These are phyloP conservation scores for Colletotrichum sojae DNA, from an alignment of 2,329 filamentous ascomycete genomes.

Conservation along the genomic window DNA sequence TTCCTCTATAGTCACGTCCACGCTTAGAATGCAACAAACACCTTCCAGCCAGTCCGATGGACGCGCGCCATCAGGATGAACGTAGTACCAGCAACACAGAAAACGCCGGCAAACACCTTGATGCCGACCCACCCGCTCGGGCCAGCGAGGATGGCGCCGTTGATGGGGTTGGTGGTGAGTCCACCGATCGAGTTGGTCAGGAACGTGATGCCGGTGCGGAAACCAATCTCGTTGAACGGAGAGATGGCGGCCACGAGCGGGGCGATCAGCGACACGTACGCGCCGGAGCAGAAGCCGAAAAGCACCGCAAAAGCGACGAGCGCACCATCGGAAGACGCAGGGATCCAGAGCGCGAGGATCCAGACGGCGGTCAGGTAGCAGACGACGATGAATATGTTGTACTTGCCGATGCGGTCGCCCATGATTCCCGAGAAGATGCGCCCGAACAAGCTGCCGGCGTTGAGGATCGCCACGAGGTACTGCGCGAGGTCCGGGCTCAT, in stretches of 20 bases:
- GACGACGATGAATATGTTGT: slow-evolving; percentile 61
- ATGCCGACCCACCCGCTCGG: slow-evolving; percentile 50
- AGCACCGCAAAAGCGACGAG: slow-evolving; percentile 57
- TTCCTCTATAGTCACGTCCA: neutral
- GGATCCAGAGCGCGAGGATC: slow-evolving; percentile 60
- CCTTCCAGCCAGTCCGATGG: slow-evolving; percentile 45
- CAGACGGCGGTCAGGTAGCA: slow-evolving; percentile 56
- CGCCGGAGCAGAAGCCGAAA: slow-evolving; percentile 60
- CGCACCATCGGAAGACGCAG: slow-evolving; percentile 47
- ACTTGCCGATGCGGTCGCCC: slow-evolving; percentile 54
- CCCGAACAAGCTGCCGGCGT: slow-evolving; percentile 55
- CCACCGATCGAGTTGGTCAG: slow-evolving; percentile 69
- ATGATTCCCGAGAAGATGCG: slow-evolving; percentile 51
- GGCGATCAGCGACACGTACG: slow-evolving; percentile 56
- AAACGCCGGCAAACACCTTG: slow-evolving; percentile 54
- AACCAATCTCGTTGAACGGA: slow-evolving; percentile 67
- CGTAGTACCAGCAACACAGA: slow-evolving; percentile 49
- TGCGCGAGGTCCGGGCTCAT: slow-evolving; percentile 48
- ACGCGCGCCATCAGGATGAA: slow-evolving; percentile 46
- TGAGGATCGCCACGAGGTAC: slow-evolving; percentile 56
- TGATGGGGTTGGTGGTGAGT: slow-evolving; percentile 70
- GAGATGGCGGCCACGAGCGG: slow-evolving; percentile 66
- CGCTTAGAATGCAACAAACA: slow-evolving; percentile 45
- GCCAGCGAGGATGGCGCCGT: slow-evolving; percentile 58
- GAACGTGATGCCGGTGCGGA: slow-evolving; percentile 62